Conservation (phyloP, 345 rosid genomes). For the Mallotus nudiflorus region DNA sequence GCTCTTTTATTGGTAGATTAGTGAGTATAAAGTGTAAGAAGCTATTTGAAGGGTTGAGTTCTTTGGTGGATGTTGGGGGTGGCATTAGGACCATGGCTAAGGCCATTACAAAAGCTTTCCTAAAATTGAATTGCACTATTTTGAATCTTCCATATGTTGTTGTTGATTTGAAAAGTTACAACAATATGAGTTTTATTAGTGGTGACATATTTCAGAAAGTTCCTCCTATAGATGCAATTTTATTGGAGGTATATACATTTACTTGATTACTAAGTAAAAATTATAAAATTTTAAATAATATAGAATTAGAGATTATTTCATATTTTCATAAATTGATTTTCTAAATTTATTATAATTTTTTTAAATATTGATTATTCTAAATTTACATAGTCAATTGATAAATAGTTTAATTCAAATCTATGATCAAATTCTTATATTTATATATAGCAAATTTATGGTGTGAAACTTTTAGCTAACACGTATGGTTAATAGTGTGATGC, state of each 20-base stretch:
- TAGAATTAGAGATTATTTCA: too few relatives aligned
- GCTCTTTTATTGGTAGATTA: neutral
- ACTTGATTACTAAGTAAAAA: too few relatives aligned
- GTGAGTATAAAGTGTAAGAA: conserved; percentile 3
- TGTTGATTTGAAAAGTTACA: conserved; percentile 16
- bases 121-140: conserved; percentile 14
- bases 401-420: too few relatives aligned
- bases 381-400: too few relatives aligned
- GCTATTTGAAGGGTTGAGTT: conserved; percentile 18
- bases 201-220: conserved; percentile 40
- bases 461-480: too few relatives aligned
- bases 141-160: conserved; percentile 26
- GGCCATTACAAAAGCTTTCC: conserved; percentile 18
- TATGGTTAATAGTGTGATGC: too few relatives aligned
- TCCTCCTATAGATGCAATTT: conserved; percentile 15
- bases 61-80: conserved; percentile 27
- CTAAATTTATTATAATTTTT: too few relatives aligned
- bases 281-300: too few relatives aligned
- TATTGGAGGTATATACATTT: conserved; percentile 23
- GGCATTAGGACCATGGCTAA: conserved; percentile 18
- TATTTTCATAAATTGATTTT: too few relatives aligned
- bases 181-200: conserved; percentile 28
- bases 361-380: too few relatives aligned
- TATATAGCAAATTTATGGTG: too few relatives aligned
- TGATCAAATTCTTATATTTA: too few relatives aligned